Evolutionary conservation across 2,329 filamentous ascomycete species (phyloP).

Genomic region (Beauveria sp.): DNA sequence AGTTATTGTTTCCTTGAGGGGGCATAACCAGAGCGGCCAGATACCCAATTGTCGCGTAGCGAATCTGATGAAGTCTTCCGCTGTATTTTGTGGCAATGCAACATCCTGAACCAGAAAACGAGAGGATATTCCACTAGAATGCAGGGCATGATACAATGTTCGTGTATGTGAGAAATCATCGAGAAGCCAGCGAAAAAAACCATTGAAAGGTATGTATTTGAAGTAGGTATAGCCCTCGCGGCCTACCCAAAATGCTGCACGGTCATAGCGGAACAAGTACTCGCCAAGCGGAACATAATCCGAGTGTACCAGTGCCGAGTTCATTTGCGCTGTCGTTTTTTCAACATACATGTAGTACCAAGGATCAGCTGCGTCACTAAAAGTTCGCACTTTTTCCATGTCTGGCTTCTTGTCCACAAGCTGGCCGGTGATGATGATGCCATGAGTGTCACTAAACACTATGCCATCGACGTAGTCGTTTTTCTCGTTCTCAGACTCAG

Average conservation of each 20-base stretch:
- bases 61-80: constrained; percentile 24
- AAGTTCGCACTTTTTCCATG: constrained; percentile 21
- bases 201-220: constrained; percentile 43
- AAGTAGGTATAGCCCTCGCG: constrained; percentile 50
- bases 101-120: constrained; percentile 57
- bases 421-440: constrained; percentile 46
- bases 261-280: constrained; percentile 55
- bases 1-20: constrained; percentile 7
- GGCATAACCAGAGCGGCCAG: constrained; percentile 24
- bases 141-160: constrained; percentile 55
- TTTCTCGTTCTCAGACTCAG: constrained; percentile 14
- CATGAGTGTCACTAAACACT: constrained; percentile 37
- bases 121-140: constrained; percentile 46
- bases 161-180: constrained; percentile 55
- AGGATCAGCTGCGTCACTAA: constrained; percentile 46
- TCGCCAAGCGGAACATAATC: constrained; percentile 27
- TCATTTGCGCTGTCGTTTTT: constrained; percentile 13
- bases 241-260: constrained; percentile 59
- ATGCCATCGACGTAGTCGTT: constrained; percentile 57
- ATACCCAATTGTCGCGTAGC: constrained; percentile 17
- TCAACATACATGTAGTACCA: constrained; percentile 61
- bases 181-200: constrained; percentile 47
- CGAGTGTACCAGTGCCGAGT: constrained; percentile 16
- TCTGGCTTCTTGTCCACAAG: constrained; percentile 21
- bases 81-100: constrained; percentile 45